Evolutionary conservation across 2,329 filamentous ascomycete genomes (phyloP), one percentile per base, ranked within the genome.

Genomic region (Microsporum audouinii): DNA sequence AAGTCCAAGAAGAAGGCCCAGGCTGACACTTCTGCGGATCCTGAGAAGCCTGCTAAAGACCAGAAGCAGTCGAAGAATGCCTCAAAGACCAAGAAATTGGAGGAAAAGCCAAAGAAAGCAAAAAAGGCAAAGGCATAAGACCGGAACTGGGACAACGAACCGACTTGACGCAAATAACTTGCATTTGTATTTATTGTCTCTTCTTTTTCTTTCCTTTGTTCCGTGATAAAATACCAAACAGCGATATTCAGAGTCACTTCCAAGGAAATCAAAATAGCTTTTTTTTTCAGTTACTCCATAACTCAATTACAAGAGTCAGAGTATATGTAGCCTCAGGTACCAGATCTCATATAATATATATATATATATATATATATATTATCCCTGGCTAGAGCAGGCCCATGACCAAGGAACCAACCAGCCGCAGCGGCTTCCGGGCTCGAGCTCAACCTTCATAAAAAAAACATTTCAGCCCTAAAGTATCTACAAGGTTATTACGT

Each of bases 1-100:
- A 64, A 63, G 17, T 64, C 65, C 49, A 64, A 64, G 31, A 59
- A 53, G 45, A 45, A 63, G 53, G 60, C 63, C n/a, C 39, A 57
- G 12, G 36, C 5, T 7, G 55, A 57, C 1, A 5, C 36, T 43
- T 17, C 55, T 23, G 55, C 27, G 29, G 41, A 3, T n/a, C 23
- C 39, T 43, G 36, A 39, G 23, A 57, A 57, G 7, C 23, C 55
- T 2, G 36, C 55, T 7, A 57, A 57, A 41, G 55, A 41, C 12
- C 29, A 55, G 31, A 55, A 55, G n/a, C 27, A 29, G 29, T 6
- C 31, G 3, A 57, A 38, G 23, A 29, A 5, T n/a, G 27, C 34
- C 17, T 29, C 36, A 60, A 65, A 47, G 55, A 34, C n/a, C 58
- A 62, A 55, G 61, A 17, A 53, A 36, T 33, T 17, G n/a, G 47